Evolutionary conservation across 169 alveolate genomes (phyloP).

Genomic region (Cyclospora cayetanensis): DNA sequence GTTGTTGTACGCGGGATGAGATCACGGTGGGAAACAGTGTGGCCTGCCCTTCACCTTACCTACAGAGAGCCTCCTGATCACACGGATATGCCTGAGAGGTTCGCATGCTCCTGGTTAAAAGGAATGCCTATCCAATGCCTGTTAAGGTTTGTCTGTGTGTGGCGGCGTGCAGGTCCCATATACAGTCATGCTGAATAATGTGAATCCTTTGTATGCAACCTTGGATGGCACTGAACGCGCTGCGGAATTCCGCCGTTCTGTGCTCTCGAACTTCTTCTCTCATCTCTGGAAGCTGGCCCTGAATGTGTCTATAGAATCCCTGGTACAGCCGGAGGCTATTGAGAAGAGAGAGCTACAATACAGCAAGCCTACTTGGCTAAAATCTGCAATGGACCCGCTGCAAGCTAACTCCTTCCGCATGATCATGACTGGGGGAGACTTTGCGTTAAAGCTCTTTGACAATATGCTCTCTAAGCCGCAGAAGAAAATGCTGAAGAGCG

Average conservation of each 20-base stretch:
- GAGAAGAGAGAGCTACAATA: background rate
- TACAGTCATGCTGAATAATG: background rate
- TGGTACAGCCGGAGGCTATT: background rate
- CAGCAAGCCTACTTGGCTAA: background rate
- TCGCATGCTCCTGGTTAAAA: too few species aligned
- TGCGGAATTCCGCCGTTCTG: background rate
- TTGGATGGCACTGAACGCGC: background rate
- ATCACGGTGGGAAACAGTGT: too few species aligned
- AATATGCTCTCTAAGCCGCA: background rate
- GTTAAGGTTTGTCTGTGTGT: too few species aligned
- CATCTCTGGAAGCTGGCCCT: background rate
- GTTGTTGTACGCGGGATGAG: too few species aligned
- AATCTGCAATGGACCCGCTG: background rate
- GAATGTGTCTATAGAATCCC: background rate
- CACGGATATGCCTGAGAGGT: too few species aligned
- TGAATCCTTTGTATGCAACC: background rate
- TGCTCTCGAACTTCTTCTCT: background rate
- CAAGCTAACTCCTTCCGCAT: conserved; percentile 25
- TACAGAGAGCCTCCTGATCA: too few species aligned
- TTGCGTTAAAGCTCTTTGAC: background rate
- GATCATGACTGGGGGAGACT: conserved; percentile 13
- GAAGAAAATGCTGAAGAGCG: background rate
- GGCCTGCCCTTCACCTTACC: too few species aligned
- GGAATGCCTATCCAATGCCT: too few species aligned
- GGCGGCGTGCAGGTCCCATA: background rate